Percentiles rank a stretch among this genome's conserved stretches.
phyloP scores from a whole-genome alignment of 805 yeast species.

The Ogataea dorogensis region DNA sequence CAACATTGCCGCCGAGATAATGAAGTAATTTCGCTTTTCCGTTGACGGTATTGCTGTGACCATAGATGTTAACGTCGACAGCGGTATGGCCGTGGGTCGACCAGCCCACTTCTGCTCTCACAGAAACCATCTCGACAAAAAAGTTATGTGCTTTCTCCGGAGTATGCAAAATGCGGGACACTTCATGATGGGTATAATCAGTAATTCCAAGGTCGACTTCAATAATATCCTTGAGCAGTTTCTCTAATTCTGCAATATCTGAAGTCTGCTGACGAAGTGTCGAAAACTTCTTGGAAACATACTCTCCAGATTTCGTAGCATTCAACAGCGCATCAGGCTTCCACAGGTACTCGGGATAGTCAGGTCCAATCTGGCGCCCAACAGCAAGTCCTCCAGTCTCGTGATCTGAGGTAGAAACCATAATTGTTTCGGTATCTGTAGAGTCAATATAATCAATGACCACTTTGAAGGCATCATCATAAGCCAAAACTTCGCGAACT shows the following conservation, averaged over 20 bases:
- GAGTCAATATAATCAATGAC: conserved; percentile 68
- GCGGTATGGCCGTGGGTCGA: conserved; percentile 95
- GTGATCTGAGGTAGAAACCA: conserved; percentile 86
- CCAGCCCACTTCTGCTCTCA: conserved; percentile 94
- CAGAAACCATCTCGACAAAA: conserved; percentile 68
- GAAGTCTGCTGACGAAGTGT: conserved; percentile 11
- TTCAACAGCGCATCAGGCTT: conserved; percentile 71
- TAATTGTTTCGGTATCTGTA: conserved; percentile 71
- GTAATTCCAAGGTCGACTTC: conserved; percentile 64
- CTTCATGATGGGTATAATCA: conserved; percentile 56
- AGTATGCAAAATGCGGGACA: conserved; percentile 40
- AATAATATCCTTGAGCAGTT: conserved; percentile 56
- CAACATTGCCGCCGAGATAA: conserved; percentile 73
- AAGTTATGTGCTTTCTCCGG: conserved; percentile 40
- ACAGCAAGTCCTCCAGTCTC: conserved; percentile 95
- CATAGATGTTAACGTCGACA: conserved; percentile 92
- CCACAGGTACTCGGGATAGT: conserved; percentile 88
- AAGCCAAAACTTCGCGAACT: conserved; percentile 86
- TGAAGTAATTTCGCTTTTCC: conserved; percentile 41
- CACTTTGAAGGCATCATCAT: conserved; percentile 75
- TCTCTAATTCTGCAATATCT: conserved; percentile 27
- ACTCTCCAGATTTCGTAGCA: conserved; percentile 79
- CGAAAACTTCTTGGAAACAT: conserved; percentile 47
- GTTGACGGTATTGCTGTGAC: conserved; percentile 56
- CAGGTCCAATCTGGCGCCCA: conserved; percentile 67